Base-by-base conservation (phyloP, 2,329 filamentous ascomycete species). In the Fusarium oligoseptatum region DNA sequence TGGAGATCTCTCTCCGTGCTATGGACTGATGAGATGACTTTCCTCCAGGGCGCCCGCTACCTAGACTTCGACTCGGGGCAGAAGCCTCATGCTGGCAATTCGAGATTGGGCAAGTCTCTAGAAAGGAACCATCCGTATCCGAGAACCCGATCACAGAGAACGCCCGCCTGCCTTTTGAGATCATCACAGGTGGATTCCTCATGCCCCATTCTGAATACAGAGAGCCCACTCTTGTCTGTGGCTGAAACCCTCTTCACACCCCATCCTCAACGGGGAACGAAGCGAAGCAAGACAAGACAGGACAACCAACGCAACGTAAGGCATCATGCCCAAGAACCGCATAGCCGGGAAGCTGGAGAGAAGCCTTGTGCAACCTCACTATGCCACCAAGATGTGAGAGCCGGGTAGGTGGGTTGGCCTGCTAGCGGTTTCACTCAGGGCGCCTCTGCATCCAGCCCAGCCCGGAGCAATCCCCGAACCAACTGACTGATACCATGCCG, bases 11-110 rank as follows among this genome's bases (percentile, higher is more conserved):
- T 24, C 43, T 12, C 32, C 32, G 11, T 32, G 32, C 32, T 32
- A 27, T 27, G 24, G 17, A 29, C 15, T 50, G 17, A 52, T 32
- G 48, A 52, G 17, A 52, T 52, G 48, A 52, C 11, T 52, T 32
- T 29, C 45, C 24, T 12, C 24, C 10, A 52, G 48, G 27, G 27
- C 27, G 27, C 27, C 27, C 48, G 48, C 27, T 17, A 32, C 27
- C 27, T 29, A 52, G 48, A 20, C 48, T 29, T 52, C 11, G 27
- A 52, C 48, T 52, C 17, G 48, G 27, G 27, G 17, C 10, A 32
- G 27, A 52, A 52, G 57, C 64, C 61, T 74, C 72, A 74, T 74
- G 41, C 72, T 67, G 36, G 58, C 20, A 36, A 52, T 62, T 58
- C 36, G 43, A 68, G 72, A 74, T 75, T 74, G 72, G 72, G 39